Conservation (phyloP, 2,329 filamentous ascomycete genomes). For the Escovopsis sp. region DNA sequence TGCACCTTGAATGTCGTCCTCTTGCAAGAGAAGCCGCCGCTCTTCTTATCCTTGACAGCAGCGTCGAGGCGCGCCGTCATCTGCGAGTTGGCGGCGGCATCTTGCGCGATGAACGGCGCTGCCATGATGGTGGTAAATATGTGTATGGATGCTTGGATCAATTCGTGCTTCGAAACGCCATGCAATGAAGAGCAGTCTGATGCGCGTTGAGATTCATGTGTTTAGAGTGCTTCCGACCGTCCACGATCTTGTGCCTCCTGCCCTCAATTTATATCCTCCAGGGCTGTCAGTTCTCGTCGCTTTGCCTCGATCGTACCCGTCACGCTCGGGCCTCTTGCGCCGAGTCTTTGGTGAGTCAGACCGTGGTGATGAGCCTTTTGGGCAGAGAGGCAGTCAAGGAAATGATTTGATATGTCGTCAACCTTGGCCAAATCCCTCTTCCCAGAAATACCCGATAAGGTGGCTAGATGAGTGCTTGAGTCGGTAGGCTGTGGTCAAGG, state of each 20-base stretch:
- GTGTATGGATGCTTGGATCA: neutral
- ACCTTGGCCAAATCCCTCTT: slow-evolving; percentile 4
- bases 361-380: neutral
- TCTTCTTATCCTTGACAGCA: slow-evolving; percentile 37
- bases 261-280: no score
- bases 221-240: no score
- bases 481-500: no score
- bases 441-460: neutral
- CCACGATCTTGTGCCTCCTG: no score
- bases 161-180: neutral
- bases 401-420: neutral
- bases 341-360: slow-evolving; percentile 6
- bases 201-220: no score
- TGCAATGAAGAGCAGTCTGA: no score
- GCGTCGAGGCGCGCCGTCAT: slow-evolving; percentile 51
- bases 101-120: slow-evolving; percentile 51
- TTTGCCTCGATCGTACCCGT: no score
- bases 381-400: neutral
- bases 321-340: no score
- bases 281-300: no score
- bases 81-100: slow-evolving; percentile 48
- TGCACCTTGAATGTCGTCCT: slow-evolving; percentile 62
- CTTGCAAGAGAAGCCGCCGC: slow-evolving; percentile 54
- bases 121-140: slow-evolving; percentile 11
- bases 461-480: no score